Conservation (phyloP, 225 moss, liverwort and hornwort species). For the Asterella californica region DNA sequence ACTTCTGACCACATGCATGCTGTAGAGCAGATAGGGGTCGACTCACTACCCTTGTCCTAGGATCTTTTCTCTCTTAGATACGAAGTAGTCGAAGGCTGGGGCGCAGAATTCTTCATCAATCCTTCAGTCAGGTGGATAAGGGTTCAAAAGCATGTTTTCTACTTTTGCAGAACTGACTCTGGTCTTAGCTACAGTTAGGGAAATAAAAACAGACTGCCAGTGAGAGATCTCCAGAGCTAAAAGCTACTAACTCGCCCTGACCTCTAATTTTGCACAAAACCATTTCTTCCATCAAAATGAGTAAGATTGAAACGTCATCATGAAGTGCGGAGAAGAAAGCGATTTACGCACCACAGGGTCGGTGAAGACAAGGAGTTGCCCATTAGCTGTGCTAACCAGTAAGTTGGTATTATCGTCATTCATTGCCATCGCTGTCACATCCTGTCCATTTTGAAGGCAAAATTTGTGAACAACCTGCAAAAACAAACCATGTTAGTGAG, state of each 20-base stretch:
- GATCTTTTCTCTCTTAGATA: background rate
- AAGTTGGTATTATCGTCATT: constrained; percentile 91
- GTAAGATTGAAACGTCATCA: background rate
- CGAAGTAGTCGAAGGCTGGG: background rate
- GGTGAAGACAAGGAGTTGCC: constrained; percentile 91
- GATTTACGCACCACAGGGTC: constrained; percentile 73
- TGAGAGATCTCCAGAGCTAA: background rate
- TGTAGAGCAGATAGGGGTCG: background rate
- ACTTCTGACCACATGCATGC: background rate
- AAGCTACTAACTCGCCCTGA: background rate
- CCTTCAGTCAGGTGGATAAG: background rate
- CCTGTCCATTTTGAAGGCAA: constrained; percentile 90
- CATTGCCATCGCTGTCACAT: constrained; percentile 82
- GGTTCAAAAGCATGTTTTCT: background rate
- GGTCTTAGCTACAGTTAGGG: background rate
- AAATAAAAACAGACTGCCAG: background rate
- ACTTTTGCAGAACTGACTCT: background rate
- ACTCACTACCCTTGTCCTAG: background rate
- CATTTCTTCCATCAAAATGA: background rate
- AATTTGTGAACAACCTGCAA: constrained; percentile 92
- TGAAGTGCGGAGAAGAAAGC: background rate
- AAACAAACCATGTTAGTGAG: background rate
- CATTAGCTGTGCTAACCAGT: constrained; percentile 85
- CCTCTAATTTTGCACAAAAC: background rate
- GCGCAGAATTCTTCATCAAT: background rate